Evolutionary conservation across 106 monocot genomes (phyloP), one percentile per base, ranked within the genome.

Genomic region (Posidonia australis): DNA sequence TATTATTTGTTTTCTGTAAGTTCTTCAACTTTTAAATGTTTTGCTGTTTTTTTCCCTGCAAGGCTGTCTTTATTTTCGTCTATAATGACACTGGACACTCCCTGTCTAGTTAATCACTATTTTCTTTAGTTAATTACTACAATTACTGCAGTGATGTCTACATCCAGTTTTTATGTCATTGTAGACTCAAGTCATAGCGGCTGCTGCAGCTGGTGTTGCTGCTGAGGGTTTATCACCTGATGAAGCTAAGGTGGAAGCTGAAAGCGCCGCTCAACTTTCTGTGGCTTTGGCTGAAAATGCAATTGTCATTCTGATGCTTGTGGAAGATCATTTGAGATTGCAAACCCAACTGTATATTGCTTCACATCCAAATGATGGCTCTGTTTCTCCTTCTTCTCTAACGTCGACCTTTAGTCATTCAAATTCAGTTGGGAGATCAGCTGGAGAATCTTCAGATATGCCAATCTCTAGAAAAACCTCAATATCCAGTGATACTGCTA

Each of bases 141-240:
- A 25, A 57, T 57, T 57, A 57, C 12, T 57, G 57, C 14, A 27
- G 57, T 66, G 66, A 81, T 76, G 24, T 69, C 65, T 76, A 80
- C 46, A 74, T 63, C 74, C 74, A 72, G 68, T 53, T 64, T 59
- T 69, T 78, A 28, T 58, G 77, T 51, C 79, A 55, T 70, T 73
- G 78, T 90, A 98, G 96, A 91, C 90, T 78, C 84, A 98, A 81
- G 80, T 87, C 76, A 83, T 98, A 82, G 96, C 96, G 64, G 96
- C 96, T 18, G 96, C 90, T 48, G 90, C 96, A 59, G 90, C 96
- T 64, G 87, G 87, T 73, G 87, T 87, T 69, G 84, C 87, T 49
- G 84, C 87, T 51, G 90, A 87, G 75, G 89, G 94, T 28, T 82
- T 94, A 30, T 87, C 96, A 60, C 90, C 96, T 16, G 48, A 84